Percentiles rank a stretch among this genome's conserved stretches.
Evolutionary conservation across 2,329 filamentous ascomycete species (phyloP).

Genomic region (Colletotrichum sp.): DNA sequence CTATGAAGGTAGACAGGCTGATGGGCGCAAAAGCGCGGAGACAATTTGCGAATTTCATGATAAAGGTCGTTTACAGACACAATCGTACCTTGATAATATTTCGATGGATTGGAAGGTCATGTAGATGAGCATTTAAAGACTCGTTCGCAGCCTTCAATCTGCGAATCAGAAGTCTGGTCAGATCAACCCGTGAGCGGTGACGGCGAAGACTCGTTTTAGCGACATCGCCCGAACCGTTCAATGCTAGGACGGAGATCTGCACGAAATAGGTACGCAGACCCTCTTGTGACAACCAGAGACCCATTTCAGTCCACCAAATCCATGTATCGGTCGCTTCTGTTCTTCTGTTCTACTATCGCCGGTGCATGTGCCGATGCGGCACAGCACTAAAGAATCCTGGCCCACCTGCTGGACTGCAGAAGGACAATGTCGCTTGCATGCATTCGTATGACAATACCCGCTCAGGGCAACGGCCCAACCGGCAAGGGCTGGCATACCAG

Average conservation of each 20-base stretch:
- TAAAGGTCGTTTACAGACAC: neutral
- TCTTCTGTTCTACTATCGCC: neutral
- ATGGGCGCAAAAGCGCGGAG: neutral
- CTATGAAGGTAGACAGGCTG: neutral
- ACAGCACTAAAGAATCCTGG: neutral
- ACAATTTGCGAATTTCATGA: neutral
- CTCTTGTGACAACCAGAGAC: neutral
- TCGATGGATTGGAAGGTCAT: neutral
- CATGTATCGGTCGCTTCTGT: neutral
- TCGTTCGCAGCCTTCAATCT: no score
- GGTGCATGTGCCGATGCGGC: neutral
- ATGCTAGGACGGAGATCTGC: neutral
- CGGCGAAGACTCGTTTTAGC: neutral
- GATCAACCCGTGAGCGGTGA: neutral
- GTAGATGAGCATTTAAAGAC: neutral
- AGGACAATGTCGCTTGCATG: neutral
- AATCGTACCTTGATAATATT: neutral
- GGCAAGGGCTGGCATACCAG: neutral
- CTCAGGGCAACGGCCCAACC: neutral
- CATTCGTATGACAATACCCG: neutral
- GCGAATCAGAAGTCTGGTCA: neutral
- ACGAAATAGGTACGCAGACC: neutral
- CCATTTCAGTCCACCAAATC: neutral
- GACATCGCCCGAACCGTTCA: neutral
- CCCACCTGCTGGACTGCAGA: neutral